phyloP scores from a whole-genome alignment of 2,329 filamentous ascomycete species.

The Arthrobotrys sinensis region DNA sequence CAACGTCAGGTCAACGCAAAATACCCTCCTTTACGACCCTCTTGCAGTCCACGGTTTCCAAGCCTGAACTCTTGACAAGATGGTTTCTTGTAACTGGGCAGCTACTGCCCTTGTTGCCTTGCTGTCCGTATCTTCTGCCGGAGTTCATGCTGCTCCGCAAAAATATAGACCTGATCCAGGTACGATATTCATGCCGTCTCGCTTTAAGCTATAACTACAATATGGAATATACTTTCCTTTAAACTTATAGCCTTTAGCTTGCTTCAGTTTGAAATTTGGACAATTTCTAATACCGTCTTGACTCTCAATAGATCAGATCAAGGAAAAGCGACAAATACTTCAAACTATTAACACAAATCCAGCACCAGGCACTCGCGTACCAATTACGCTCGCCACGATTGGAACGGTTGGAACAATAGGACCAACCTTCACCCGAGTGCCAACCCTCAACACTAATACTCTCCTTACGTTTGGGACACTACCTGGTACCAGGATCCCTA shows the following conservation, averaged over 20 bases:
- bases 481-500: slow-evolving; percentile 1
- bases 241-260: not conserved
- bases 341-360: slow-evolving; percentile 8
- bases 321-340: slow-evolving; percentile 4
- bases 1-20: slow-evolving; percentile 48
- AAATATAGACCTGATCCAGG: slow-evolving; percentile 44
- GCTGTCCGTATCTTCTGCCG: slow-evolving; percentile 28
- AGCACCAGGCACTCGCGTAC: not conserved
- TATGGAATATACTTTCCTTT: not conserved
- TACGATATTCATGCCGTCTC: not conserved
- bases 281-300: not conserved
- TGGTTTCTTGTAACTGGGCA: slow-evolving; percentile 44
- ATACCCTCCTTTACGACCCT: not conserved
- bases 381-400: not conserved
- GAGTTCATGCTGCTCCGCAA: slow-evolving; percentile 41
- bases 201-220: not conserved
- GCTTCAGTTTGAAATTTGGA: too few relatives aligned
- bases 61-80: slow-evolving; percentile 40
- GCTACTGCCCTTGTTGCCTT: slow-evolving; percentile 39
- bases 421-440: slow-evolving; percentile 7
- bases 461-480: slow-evolving; percentile 22
- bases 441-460: slow-evolving; percentile 16
- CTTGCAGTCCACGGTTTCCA: slow-evolving; percentile 7
- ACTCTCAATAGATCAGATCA: not conserved
- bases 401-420: not conserved